Evolutionary conservation across 2,329 filamentous ascomycete species (phyloP), one percentile per base, ranked within the genome.

Genomic region (Stachybotrys echinatus): DNA sequence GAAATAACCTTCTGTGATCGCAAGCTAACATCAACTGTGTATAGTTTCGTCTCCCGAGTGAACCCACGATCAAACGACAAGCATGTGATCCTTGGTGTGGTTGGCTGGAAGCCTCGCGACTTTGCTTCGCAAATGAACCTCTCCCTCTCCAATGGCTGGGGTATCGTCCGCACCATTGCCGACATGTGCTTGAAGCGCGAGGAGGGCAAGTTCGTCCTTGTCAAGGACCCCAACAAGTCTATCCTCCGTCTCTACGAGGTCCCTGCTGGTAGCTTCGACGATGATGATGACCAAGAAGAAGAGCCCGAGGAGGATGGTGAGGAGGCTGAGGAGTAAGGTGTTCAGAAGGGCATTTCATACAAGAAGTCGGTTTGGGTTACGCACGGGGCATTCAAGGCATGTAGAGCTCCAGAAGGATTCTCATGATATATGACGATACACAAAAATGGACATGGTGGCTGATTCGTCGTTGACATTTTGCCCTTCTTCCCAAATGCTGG

Each of bases 71-170:
- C 83, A 62, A 91, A 94, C 66, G 88, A 95, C 68, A 90, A 90
- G 72, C 94, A 99, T 74, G 88, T 97, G 65, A 85, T 99, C 58
- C 84, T 99, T 48, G 94, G 94, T 61, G 94, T 99, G 50, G 81
- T 96, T 27, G 92, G 92, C 72, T 97, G 95, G 86, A 99, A 99
- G 79, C 94, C 94, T 37, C 87, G 89, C 62, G 95, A 99, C 67
- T 97, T 99, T 61, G 94, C 94, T 55, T 81, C 83, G 65, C 94
- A 99, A 79, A 99, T 99, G 94, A 96, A 96, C 75, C 74, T 99
- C 63, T 95, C 92, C 63, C 81, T 97, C 51, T 88, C 88, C 74
- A 99, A 99, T 74, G 94, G 94, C 55, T 99, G 94, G 94, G 94
- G 94, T 70, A 97, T 99, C 58, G 94, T 99, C 52, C 89, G 94